These are phyloP conservation scores for Angomonas desouzai DNA, from an alignment of 208 protist genomes.

Conservation along the genomic window DNA sequence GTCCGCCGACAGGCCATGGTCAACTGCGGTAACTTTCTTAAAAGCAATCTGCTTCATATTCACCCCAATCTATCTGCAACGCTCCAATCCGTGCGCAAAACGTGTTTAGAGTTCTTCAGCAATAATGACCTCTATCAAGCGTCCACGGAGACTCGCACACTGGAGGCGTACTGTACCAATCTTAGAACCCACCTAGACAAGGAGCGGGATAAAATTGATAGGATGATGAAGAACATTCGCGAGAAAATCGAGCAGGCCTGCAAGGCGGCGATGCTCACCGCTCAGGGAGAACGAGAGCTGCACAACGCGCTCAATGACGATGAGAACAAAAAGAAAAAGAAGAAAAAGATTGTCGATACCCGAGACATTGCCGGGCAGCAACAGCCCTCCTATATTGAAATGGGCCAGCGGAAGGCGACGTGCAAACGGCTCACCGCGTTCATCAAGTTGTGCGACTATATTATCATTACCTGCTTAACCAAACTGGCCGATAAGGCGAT, in stretches of 20 bases:
- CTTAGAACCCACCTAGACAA: conserved; percentile 54
- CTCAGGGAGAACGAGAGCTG: conserved; percentile 76
- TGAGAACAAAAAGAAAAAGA: conserved; percentile 53
- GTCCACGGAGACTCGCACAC: conserved; percentile 65
- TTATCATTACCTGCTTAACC: conserved; percentile 90
- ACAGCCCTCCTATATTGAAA: conserved; percentile 91
- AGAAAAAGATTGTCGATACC: conserved; percentile 78
- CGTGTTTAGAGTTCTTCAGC: conserved; percentile 71
- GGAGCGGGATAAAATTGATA: conserved; percentile 59
- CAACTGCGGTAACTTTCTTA: conserved; percentile 76
- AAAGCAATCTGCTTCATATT: conserved; percentile 84
- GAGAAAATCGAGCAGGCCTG: conserved; percentile 88
- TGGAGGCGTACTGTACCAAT: conserved; percentile 60
- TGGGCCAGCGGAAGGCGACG: conserved; percentile 87
- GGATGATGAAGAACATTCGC: conserved; percentile 83
- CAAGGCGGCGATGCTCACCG: conserved; percentile 88
- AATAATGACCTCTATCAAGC: conserved; percentile 66
- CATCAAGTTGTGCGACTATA: conserved; percentile 94
- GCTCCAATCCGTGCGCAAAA: conserved; percentile 71
- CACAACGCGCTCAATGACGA: conserved; percentile 61
- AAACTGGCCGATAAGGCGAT: conserved; percentile 79
- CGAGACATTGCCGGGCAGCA: conserved; percentile 80
- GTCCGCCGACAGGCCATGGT: conserved; percentile 81
- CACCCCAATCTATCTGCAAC: conserved; percentile 83
- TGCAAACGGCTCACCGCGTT: conserved; percentile 92